phyloP scores from a whole-genome alignment of 495 filamentous ascomycete species.

The Entonaema liquescens region DNA sequence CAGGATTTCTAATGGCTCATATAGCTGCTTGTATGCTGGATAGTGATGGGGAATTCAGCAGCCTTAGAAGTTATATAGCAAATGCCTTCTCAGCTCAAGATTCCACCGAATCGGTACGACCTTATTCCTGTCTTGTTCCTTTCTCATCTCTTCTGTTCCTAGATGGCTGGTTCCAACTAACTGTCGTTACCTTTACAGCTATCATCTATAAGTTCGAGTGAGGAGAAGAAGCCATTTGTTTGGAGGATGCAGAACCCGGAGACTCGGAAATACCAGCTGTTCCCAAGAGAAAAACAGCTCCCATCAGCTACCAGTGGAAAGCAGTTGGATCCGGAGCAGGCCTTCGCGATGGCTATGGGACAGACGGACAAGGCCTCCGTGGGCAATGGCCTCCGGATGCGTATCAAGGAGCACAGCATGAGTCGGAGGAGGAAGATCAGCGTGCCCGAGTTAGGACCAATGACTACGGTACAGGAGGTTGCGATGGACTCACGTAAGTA shows the following conservation, averaged over 20 bases:
- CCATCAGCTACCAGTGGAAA: constrained; percentile 48
- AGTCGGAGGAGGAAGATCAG: constrained; percentile 68
- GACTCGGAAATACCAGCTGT: constrained; percentile 60
- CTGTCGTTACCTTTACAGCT: constrained; percentile 31
- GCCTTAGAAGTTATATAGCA: constrained; percentile 58
- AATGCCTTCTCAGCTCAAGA: constrained; percentile 53
- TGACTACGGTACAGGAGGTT: constrained; percentile 73
- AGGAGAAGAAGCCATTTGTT: constrained; percentile 55
- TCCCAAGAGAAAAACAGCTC: constrained; percentile 57
- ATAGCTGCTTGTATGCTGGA: constrained; percentile 59
- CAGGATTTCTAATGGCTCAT: constrained; percentile 57
- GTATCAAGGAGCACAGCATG: constrained; percentile 62
- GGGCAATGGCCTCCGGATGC: constrained; percentile 54
- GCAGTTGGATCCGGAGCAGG: constrained; percentile 61
- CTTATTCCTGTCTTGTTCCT: constrained; percentile 5
- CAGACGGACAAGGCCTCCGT: constrained; percentile 55
- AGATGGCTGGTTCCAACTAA: constrained; percentile 30
- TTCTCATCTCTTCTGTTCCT: constrained; percentile 8
- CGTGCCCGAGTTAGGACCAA: constrained; percentile 69
- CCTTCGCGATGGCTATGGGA: constrained; percentile 56
- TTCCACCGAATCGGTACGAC: constrained; percentile 57
- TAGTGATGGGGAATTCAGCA: constrained; percentile 46
- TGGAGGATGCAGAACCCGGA: constrained; percentile 64
- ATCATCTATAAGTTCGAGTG: constrained; percentile 45
- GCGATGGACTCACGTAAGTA: constrained; percentile 79